Percentiles rank a stretch among this genome's conserved stretches.
These are phyloP conservation scores for Saturnispora hagleri DNA, from an alignment of 805 yeast genomes.

Conservation along the genomic window DNA sequence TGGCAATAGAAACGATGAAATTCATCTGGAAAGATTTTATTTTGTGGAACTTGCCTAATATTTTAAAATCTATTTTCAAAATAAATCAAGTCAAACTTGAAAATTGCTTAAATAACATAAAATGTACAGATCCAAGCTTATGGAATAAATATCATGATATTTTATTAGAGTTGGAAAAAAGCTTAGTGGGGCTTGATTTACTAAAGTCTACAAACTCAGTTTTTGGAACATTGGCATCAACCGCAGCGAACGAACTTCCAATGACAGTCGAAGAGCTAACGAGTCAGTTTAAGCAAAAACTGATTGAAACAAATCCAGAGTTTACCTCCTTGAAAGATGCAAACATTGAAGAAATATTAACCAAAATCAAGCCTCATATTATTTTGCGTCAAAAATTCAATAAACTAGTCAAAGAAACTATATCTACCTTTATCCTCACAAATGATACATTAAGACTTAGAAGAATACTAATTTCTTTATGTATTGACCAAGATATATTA, in stretches of 20 bases:
- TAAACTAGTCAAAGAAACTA: constrained; percentile 24
- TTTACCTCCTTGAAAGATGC: constrained; percentile 44
- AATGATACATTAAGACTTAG: constrained; percentile 37
- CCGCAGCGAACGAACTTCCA: background rate
- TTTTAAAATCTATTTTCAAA: constrained; percentile 19
- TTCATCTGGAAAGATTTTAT: constrained; percentile 24
- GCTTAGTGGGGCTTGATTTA: constrained; percentile 18
- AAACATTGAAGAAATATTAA: constrained; percentile 40
- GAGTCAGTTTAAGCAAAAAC: constrained; percentile 16
- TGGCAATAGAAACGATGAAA: constrained; percentile 15
- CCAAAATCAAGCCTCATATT: constrained; percentile 37
- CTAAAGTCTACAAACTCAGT: constrained; percentile 12
- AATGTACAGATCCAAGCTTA: constrained; percentile 16
- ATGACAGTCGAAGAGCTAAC: constrained; percentile 11
- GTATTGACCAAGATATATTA: constrained; percentile 34
- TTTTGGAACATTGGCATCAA: constrained; percentile 4
- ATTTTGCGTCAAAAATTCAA: constrained; percentile 35
- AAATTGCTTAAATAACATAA: constrained; percentile 14
- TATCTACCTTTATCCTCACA: constrained; percentile 29
- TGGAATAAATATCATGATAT: constrained; percentile 10
- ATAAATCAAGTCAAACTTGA: constrained; percentile 24
- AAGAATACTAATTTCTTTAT: constrained; percentile 43
- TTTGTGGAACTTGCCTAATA: constrained; percentile 19
- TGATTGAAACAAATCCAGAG: constrained; percentile 36
- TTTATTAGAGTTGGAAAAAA: constrained; percentile 14